Percentiles rank a stretch among this genome's conserved stretches.
Conservation (phyloP, 306 rosid genomes). For the Cicer pinnatifidum region DNA sequence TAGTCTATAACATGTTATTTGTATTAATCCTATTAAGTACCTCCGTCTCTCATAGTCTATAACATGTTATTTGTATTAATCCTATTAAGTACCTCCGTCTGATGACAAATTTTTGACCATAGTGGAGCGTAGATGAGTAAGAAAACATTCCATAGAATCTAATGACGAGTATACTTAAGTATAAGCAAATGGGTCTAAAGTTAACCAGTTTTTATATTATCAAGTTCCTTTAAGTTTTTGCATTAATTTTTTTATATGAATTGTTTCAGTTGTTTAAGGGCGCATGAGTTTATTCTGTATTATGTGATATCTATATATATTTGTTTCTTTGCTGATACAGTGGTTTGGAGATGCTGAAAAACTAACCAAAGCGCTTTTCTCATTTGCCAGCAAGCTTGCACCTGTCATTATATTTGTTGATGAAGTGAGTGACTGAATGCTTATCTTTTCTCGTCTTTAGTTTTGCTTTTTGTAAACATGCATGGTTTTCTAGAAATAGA, state of each 20-base stretch:
- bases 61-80: slow-evolving; percentile 17
- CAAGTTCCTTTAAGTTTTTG: slow-evolving; percentile 5
- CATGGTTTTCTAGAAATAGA: not conserved
- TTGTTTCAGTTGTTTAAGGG: not conserved
- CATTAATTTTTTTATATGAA: not conserved
- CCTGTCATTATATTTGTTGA: slow-evolving; percentile 98
- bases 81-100: not conserved
- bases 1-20: slow-evolving; percentile 7
- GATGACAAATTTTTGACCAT: not conserved
- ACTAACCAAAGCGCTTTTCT: slow-evolving; percentile 95
- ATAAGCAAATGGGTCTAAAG: not conserved
- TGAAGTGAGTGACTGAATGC: slow-evolving; percentile 64
- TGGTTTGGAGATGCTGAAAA: slow-evolving; percentile 99
- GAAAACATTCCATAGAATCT: not conserved
- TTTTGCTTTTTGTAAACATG: slow-evolving; percentile 25
- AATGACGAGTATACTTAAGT: slow-evolving; percentile 1
- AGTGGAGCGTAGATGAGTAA: not conserved
- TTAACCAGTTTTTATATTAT: slow-evolving; percentile 26
- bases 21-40: slow-evolving; percentile 15
- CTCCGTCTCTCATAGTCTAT: not conserved
- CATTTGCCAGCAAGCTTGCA: slow-evolving; percentile 95
- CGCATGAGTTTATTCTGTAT: slow-evolving; percentile 1
- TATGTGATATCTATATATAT: slow-evolving; percentile 27
- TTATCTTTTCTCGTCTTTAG: slow-evolving; percentile 24
- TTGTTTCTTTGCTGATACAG: slow-evolving; percentile 55